Base-by-base conservation (phyloP, 208 protist genomes). In the Acanthamoeba culbertsoni region DNA sequence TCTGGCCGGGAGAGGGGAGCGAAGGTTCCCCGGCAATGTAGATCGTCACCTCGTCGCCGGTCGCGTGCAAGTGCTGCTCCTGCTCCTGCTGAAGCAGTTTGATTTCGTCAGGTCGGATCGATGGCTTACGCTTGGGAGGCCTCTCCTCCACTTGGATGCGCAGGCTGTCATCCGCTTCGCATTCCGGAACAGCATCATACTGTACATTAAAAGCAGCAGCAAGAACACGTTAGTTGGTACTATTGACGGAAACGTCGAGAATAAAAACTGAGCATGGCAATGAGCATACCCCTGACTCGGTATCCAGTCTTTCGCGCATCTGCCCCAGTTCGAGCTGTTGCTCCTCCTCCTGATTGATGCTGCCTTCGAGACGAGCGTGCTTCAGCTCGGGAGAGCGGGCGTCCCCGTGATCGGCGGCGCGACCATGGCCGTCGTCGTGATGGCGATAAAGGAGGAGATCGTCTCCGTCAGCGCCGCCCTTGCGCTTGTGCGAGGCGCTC, bases 61-160 rank as follows among this genome's bases (percentile, higher is more conserved):
- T 6, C 2, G 68, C 8, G n/a, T 7, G 37, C 37, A n/a, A 8
- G 28, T 40, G 20, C 26, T 55, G n/a, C 73, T 84, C 43, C 28
- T 84, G 26, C 43, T 84, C 73, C 73, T 84, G 33, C 73, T 84
- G 42, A 20, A 84, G 28, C 43, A 53, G 28, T 43, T 84, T 84
- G 73, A 84, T 84, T 20, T 84, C 43, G 10, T 84, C 73, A 43
- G 73, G 73, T 6, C 26, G 73, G 43, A 84, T 84, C n/a, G 73
- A 84, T 23, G 73, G 73, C 73, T 31, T 84, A 0, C 73, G 40
- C 73, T 84, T 84, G 73, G 43, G 37, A 31, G n/a, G 31, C 73
- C 35, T 18, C 28, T 51, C 43, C 26, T 84, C 73, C 43, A 51
- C 55, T 20, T 33, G n/a, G 68, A 79, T 79, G 23, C 68, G 68